Base-by-base conservation (phyloP, 331 rosid species). In the Acacia pycnantha region DNA sequence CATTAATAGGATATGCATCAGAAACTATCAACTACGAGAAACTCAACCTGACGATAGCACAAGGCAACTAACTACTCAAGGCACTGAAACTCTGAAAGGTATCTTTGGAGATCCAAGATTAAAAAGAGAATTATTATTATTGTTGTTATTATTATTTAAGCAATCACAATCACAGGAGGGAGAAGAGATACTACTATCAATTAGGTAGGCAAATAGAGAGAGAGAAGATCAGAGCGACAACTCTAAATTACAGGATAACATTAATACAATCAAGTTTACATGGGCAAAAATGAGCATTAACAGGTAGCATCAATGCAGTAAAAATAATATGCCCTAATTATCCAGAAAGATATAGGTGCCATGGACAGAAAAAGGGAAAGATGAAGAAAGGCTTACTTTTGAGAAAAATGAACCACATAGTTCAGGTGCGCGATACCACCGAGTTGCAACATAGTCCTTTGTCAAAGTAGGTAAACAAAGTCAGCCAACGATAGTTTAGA, bases 341-440 rank as follows among this genome's bases (percentile, higher is more conserved):
- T 59, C 35, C 18, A 24, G 67, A 18, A 27, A 27, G 69, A 13
- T 21, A 29, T 62, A 5, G 69, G 35, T 14, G 40, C 21, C 69
- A 62, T 15, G 33, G 8, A 62, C 15, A 59, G 33, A 24, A 24
- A 24, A 59, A 24, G 18, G 35, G 31, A 29, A 61, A 84, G 53
- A 65, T 27, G 59, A 11, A 74, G 79, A 72, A 13, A 64, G 61
- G 79, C 94, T 90, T 90, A 92, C 99, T 86, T 95, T 95, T 6
- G 99, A 95, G 89, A 95, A 95, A 89, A 95, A 95, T 21, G 98
- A 95, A 61, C 99, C 98, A 27, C 99, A 95, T 51, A 95, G 87
- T 72, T 95, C 99, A 54, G 98, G 99, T 74, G 99, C 99, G 73
- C 98, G 98, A 81, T 95, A 95, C 99, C 99, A 95, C 71, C 98